A percentile compares a stretch with the other conserved stretches of the same genome.
Conservation (phyloP, 2,329 filamentous ascomycete genomes). For the Phialophora macrospora region DNA sequence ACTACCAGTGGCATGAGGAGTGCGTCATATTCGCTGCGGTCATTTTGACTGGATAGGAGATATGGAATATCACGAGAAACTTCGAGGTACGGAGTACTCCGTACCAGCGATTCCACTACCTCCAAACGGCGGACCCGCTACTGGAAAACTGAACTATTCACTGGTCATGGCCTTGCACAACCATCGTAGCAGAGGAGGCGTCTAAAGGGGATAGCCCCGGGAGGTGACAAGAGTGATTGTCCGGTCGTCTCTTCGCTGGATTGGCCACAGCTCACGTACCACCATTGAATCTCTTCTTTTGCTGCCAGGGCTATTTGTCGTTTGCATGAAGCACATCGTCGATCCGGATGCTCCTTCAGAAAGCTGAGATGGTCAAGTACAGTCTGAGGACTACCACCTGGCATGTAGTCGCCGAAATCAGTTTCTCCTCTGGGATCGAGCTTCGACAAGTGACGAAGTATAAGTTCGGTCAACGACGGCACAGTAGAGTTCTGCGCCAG, state of each 20-base stretch:
- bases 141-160: not conserved
- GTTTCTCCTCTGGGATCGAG: constrained; percentile 46
- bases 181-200: not conserved
- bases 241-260: not conserved
- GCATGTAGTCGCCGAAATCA: constrained; percentile 46
- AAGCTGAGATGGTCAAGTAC: constrained; percentile 46
- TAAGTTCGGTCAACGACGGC: constrained; percentile 51
- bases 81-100: no score
- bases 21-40: no score
- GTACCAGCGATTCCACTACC: no score
- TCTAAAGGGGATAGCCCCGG: not conserved
- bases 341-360: constrained; percentile 47
- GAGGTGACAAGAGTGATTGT: not conserved
- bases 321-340: constrained; percentile 49
- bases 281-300: constrained; percentile 51
- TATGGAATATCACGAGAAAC: no score
- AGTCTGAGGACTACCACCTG: constrained; percentile 43
- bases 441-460: constrained; percentile 46
- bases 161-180: not conserved
- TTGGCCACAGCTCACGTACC: constrained; percentile 8
- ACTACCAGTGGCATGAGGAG: no score
- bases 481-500: constrained; percentile 34
- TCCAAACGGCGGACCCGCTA: no score
- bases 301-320: constrained; percentile 50
- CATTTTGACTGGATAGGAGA: no score